Evolutionary conservation across 139 green algal species (phyloP), one percentile per base, ranked within the genome.

Genomic region (Chlorella sp.): DNA sequence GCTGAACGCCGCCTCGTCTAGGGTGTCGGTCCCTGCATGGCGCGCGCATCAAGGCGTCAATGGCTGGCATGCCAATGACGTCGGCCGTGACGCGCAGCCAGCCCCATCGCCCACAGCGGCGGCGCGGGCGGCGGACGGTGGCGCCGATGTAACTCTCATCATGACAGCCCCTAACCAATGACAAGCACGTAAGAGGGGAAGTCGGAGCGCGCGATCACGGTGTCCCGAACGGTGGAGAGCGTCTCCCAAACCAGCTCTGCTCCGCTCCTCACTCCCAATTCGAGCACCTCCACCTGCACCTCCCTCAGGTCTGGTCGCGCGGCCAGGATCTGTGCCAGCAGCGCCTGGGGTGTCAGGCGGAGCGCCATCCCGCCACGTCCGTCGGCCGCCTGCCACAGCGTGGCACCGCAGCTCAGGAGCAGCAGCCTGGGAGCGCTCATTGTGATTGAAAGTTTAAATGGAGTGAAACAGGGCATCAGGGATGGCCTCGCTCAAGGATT

Each of bases 1-100:
- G 5, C 15, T 23, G 40, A 79, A 85, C 2, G 80, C 80, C 27
- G 80, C 80, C 9, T 85, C 75, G 25, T 85, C 80, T 27, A 85
- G 56, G 21, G 80, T 83, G 64, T 85, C 80, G n/a, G 67, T 76
- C 23, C 79, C 79, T 29, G 31, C 59, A 12, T 5, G 14, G 19
- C n/a, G 33, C 1, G 29, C 0, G 35, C 29, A 40, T 36, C 25
- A 23, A 46, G 15, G 29, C 35, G 38, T 17, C 21, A 69, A 21
- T 25, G 21, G 27, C 1, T 27, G 36, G 14, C 29, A 40, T 11
- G 51, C 36, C 21, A 33, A 38, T 23, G 23, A 64, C 8, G 58
- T 64, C 58, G 41, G 27, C 29, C 41, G 29, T 21, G 58, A n/a
- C 29, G 29, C 58, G 58, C 29, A n/a, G 8, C 58, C 7, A 15